phyloP scores from a whole-genome alignment of 2,329 filamentous ascomycete species.

The Diaporthe batatas region DNA sequence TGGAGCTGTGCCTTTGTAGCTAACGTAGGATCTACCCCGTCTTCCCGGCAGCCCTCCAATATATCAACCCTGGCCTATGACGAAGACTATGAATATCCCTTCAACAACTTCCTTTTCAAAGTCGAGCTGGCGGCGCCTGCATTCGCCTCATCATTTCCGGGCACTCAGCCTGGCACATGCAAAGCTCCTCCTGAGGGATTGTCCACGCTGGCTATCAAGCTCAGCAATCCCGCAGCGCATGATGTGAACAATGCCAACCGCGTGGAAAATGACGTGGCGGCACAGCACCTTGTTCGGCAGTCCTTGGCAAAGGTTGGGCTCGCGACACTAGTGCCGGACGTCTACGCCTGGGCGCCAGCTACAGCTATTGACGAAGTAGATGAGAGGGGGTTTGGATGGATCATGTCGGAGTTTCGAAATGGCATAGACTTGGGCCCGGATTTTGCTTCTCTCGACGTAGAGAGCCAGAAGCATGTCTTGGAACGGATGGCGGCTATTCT shows the following conservation, averaged over 20 bases:
- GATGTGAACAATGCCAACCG: slow-evolving; percentile 47
- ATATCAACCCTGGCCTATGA: slow-evolving; percentile 43
- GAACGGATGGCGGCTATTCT: slow-evolving; percentile 46
- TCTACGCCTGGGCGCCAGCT: slow-evolving; percentile 45
- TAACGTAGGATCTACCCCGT: background rate
- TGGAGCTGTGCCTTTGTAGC: background rate
- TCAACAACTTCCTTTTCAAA: slow-evolving; percentile 48
- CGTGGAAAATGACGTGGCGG: slow-evolving; percentile 48
- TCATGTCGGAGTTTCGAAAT: slow-evolving; percentile 45
- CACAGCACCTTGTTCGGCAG: slow-evolving; percentile 44
- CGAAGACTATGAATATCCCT: slow-evolving; percentile 43
- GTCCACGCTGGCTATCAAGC: slow-evolving; percentile 43
- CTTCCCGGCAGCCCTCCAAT: background rate
- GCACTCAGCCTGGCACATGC: slow-evolving; percentile 41
- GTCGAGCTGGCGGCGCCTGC: slow-evolving; percentile 44
- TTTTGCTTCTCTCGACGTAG: slow-evolving; percentile 32
- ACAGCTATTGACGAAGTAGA: background rate
- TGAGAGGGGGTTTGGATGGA: slow-evolving; percentile 46
- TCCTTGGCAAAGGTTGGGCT: slow-evolving; percentile 16
- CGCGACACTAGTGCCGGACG: slow-evolving; percentile 43
- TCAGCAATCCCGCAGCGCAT: slow-evolving; percentile 47
- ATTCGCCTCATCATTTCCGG: slow-evolving; percentile 36
- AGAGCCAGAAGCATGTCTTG: slow-evolving; percentile 36
- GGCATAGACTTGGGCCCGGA: slow-evolving; percentile 45
- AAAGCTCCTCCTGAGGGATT: slow-evolving; percentile 39